Evolutionary conservation across 148 eudicot genomes (phyloP).

Genomic region (Polygonum aviculare): DNA sequence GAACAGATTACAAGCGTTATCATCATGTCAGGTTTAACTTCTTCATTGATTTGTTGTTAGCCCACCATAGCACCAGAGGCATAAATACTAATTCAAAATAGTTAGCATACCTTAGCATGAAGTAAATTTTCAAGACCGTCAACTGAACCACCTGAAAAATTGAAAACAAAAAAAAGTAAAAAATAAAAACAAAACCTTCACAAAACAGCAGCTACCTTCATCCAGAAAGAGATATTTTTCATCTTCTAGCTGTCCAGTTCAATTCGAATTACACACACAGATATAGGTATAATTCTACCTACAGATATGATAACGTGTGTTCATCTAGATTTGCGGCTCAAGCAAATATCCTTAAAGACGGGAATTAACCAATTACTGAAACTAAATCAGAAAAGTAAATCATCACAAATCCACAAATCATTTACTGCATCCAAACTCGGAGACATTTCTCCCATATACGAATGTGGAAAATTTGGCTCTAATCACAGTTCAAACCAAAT

Average conservation of each 20-base stretch:
- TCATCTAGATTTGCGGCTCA: neutral
- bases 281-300: neutral
- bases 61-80: conserved; percentile 52
- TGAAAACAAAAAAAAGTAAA: conserved; percentile 5
- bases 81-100: conserved; percentile 11
- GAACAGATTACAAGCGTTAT: neutral
- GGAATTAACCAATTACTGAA: neutral
- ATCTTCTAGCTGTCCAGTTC: neutral
- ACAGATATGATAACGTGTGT: neutral
- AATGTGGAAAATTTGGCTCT: neutral
- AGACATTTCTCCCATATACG: neutral
- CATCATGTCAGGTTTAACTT: neutral
- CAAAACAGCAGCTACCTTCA: neutral
- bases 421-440: neutral
- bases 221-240: neutral
- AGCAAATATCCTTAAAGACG: neutral
- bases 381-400: neutral
- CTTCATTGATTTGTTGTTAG: neutral
- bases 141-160: conserved; percentile 76
- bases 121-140: conserved; percentile 74
- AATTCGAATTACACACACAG: neutral
- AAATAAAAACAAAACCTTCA: neutral
- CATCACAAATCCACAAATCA: neutral
- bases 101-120: conserved; percentile 65
- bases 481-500: neutral